phyloP scores from a whole-genome alignment of 768 basidiomycete species.

The Multifurca ochricompacta region DNA sequence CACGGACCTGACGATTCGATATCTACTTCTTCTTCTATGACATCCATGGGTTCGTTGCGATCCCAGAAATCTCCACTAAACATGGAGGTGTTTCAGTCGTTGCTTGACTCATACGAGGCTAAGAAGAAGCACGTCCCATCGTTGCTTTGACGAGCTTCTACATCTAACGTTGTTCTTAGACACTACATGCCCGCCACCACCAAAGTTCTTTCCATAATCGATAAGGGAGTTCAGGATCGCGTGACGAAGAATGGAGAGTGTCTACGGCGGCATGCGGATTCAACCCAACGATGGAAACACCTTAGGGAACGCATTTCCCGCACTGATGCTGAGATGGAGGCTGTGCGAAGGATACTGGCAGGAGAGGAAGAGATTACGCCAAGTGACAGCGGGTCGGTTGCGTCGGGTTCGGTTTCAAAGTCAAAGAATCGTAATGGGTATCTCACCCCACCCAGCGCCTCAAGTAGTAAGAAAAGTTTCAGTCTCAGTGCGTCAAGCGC shows the following conservation, averaged over 20 bases:
- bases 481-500: slow-evolving; percentile 39
- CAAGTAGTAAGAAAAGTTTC: slow-evolving; percentile 32
- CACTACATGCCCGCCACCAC: slow-evolving; percentile 93
- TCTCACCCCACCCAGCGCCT: slow-evolving; percentile 52
- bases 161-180: slow-evolving; percentile 33
- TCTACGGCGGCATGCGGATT: slow-evolving; percentile 81
- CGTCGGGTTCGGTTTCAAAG: slow-evolving; percentile 41
- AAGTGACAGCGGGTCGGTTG: slow-evolving; percentile 66
- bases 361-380: slow-evolving; percentile 40
- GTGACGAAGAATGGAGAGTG: slow-evolving; percentile 97
- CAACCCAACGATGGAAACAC: slow-evolving; percentile 76
- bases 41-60: slow-evolving; percentile 33
- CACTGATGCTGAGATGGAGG: slow-evolving; percentile 79
- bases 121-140: slow-evolving; percentile 69
- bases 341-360: slow-evolving; percentile 48
- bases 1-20: slow-evolving; percentile 41
- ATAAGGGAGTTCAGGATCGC: slow-evolving; percentile 87
- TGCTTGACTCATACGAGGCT: slow-evolving; percentile 73
- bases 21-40: slow-evolving; percentile 32
- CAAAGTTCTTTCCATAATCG: slow-evolving; percentile 88
- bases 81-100: slow-evolving; percentile 54
- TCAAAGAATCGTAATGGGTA: slow-evolving; percentile 48
- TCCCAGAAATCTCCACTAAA: slow-evolving; percentile 46
- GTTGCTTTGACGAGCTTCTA: background rate
- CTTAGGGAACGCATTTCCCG: slow-evolving; percentile 71